Evolutionary conservation across 2,329 filamentous ascomycete genomes (phyloP), one percentile per base, ranked within the genome.

Genomic region (Huntiella savannae): DNA sequence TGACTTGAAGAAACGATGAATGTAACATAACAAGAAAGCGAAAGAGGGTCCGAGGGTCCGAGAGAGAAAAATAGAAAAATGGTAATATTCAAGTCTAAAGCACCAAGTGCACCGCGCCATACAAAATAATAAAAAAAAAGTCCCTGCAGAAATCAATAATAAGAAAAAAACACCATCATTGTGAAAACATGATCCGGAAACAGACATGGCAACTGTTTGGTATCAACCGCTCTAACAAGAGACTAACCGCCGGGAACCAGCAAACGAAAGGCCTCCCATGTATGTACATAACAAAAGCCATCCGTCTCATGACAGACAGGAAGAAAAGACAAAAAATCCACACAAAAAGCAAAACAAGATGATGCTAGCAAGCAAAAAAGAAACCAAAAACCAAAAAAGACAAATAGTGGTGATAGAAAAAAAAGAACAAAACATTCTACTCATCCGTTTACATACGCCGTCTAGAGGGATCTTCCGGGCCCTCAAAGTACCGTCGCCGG

Each of bases 401-500:
- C 33, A 49, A 46, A 4, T n/a, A 46, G 35, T 5, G 43, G 36
- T 19, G 22, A 49, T 35, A 49, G 41, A 17, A 34, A 16, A 39
- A 32, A 11, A 28, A 38, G 16, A 6, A 45, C 17, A 17, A 4
- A 17, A 1, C 3, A 13, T 39, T 39, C 39, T 7, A 12, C 17
- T 42, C 39, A n/a, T 8, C 39, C 5, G 11, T 11, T 5, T 33
- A 5, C 47, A 49, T 49, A 15, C 47, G 47, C 28, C 47, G 47
- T 37, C 43, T 41, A 17, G 36, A 32, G 8, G 43, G 38, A 43
- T 49, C 47, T 3, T 49, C 47, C 5, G 47, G 47, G 34, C 49
- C 46, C 17, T 52, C 45, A 33, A 33, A 47, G 32, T 47, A 49
- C 34, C 47, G 45, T 38, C 48, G 47, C 5, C 43, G 68, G 42